Base-by-base conservation (phyloP, 257 asterid species). In the Jasminum sambac region DNA sequence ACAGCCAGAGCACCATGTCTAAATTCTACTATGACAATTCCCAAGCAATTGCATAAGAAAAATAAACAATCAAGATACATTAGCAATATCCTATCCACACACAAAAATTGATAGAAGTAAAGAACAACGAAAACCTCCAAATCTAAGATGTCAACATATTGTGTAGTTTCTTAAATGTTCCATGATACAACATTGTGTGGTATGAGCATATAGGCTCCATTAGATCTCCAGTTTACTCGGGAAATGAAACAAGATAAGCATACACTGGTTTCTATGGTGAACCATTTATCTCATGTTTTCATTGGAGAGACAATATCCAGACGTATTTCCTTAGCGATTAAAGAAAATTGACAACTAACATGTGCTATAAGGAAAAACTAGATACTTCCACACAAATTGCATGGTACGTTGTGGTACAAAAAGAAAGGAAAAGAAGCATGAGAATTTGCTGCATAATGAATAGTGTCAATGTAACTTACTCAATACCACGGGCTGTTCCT, bases 401-500 rank as follows among this genome's bases (percentile, higher is more conserved):
- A 52, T 14, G 9, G 30, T 21, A 52, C 14, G 5, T 7, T 52
- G 30, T 17, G 26, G 25, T 64, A 5, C 48, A 26, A 69, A 13
- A 24, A 48, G 57, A 52, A 5, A 14, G 2, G 34, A 23, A 73
- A 24, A 13, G 44, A 8, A 46, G 14, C 11, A 66, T 8, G 44
- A 40, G 25, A 55, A 72, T 40, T 40, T 25, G 42, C 55, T 57
- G 25, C 55, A 70, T 66, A 24, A 65, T 57, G 50, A 74, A 69
- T 55, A 65, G 23, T 55, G 34, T 55, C 10, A 66, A 71, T 17
- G 37, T 43, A n/a, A 79, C 88, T 81, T 77, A 85, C 94, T 85
- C 91, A 41, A 87, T 73, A 66, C 85, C 90, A 40, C 81, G 84
- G 0, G 91, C 94, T 13, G 83, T 52, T 66, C 89, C 94, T 42